Conservation (phyloP, 108 stramenopile genomes). For the Skeletonema tropicum region DNA sequence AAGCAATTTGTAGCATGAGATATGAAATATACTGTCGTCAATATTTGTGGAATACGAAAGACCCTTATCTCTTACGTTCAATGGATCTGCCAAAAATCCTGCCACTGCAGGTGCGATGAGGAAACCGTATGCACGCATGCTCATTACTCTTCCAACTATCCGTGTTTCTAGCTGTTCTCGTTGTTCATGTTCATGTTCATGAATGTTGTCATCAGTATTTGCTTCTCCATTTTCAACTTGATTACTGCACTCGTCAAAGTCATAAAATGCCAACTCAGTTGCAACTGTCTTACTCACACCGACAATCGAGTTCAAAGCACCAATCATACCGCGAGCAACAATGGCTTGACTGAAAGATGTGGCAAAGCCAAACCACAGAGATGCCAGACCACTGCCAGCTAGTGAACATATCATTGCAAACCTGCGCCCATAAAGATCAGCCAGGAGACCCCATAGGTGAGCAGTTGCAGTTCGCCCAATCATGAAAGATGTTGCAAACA, state of each 20-base stretch:
- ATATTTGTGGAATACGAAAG: background rate
- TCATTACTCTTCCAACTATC: constrained; percentile 55
- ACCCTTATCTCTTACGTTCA: constrained; percentile 46
- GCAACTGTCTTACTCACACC: constrained; percentile 63
- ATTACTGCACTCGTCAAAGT: constrained; percentile 26
- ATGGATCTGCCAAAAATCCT: constrained; percentile 65
- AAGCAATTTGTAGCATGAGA: background rate
- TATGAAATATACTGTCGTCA: constrained; percentile 5
- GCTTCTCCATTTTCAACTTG: background rate
- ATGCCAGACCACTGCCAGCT: constrained; percentile 48
- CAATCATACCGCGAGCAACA: constrained; percentile 51
- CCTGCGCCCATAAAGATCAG: constrained; percentile 70
- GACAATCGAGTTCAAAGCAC: constrained; percentile 62
- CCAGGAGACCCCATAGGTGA: constrained; percentile 62
- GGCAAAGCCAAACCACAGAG: constrained; percentile 60
- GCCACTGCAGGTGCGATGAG: constrained; percentile 64
- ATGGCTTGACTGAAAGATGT: constrained; percentile 33
- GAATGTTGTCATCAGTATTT: background rate
- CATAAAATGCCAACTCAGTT: constrained; percentile 49
- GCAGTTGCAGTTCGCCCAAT: constrained; percentile 57
- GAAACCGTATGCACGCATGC: constrained; percentile 66
- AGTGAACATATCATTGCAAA: constrained; percentile 55
- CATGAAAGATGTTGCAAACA: constrained; percentile 74
- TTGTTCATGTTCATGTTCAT: constrained; percentile 6
- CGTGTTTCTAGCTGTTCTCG: constrained; percentile 49